A percentile compares a stretch with the other conserved stretches of the same genome.
Conservation (phyloP, 2,329 filamentous ascomycete species). For the Nannizzia gypsea region DNA sequence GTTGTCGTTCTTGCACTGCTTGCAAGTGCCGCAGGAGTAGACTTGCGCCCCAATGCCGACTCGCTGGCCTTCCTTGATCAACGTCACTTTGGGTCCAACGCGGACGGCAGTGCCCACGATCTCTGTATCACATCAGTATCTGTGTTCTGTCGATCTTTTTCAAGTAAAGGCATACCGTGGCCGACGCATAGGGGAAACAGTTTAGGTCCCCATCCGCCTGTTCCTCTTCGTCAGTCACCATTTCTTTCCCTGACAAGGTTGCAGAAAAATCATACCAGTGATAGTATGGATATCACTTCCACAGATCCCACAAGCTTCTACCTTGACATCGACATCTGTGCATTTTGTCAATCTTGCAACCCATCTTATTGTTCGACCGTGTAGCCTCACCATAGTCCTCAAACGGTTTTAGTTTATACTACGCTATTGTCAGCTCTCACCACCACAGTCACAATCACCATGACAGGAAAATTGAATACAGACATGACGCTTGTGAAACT, state of each 20-base stretch:
- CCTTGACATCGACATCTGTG: conserved; percentile 64
- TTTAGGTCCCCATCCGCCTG: conserved; percentile 40
- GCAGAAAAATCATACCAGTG: conserved; percentile 26
- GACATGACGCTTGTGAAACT: conserved; percentile 47
- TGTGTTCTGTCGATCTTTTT: background rate
- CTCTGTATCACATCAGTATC: conserved; percentile 32
- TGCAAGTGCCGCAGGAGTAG: conserved; percentile 52
- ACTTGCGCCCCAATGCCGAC: conserved; percentile 58
- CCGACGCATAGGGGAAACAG: conserved; percentile 42
- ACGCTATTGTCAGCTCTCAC: conserved; percentile 10
- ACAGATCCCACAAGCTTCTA: conserved; percentile 68
- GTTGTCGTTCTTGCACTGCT: conserved; percentile 52
- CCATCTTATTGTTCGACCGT: background rate
- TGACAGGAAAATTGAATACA: conserved; percentile 13
- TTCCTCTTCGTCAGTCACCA: conserved; percentile 21
- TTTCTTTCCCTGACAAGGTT: background rate
- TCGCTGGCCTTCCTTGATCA: conserved; percentile 49
- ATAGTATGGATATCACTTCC: conserved; percentile 62
- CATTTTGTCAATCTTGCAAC: background rate
- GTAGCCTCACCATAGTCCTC: conserved; percentile 50
- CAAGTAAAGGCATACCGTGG: conserved; percentile 28
- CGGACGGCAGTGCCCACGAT: conserved; percentile 57
- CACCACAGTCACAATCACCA: background rate
- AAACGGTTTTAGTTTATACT: conserved; percentile 76
- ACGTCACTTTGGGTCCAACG: conserved; percentile 53